These are phyloP conservation scores for Alternaria solani DNA, from an alignment of 2,329 filamentous ascomycete genomes.

Conservation along the genomic window DNA sequence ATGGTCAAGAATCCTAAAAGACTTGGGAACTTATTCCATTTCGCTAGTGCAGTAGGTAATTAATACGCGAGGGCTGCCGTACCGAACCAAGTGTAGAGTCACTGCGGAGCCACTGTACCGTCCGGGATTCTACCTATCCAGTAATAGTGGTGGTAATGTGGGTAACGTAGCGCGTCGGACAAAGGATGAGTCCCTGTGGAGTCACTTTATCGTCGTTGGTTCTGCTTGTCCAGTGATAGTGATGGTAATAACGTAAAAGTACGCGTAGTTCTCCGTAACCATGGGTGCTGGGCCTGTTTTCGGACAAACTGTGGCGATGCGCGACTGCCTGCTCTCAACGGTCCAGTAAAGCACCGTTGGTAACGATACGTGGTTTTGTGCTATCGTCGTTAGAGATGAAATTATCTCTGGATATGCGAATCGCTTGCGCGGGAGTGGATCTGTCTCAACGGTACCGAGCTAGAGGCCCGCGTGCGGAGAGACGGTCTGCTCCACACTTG, in stretches of 20 bases:
- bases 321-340: not conserved
- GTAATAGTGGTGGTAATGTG: conserved; percentile 1
- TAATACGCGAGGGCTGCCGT: not conserved
- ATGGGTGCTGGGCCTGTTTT: not conserved
- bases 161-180: no score
- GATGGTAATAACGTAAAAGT: not conserved
- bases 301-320: not conserved
- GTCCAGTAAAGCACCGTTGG: not conserved
- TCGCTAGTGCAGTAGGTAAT: not conserved
- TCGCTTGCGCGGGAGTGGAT: conserved; percentile 10
- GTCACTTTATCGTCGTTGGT: not conserved
- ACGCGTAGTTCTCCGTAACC: conserved; percentile 4
- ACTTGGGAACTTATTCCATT: not conserved
- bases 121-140: not conserved
- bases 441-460: conserved; percentile 13
- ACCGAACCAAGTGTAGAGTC: conserved; percentile 7
- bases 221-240: not conserved
- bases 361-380: not conserved
- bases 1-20: not conserved
- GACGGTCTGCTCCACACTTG: conserved; percentile 16
- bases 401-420: conserved; percentile 6
- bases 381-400: not conserved
- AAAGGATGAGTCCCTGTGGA: not conserved
- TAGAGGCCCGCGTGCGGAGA: conserved; percentile 13
- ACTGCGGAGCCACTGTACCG: not conserved